A percentile compares a stretch with the other conserved stretches of the same genome.
These are phyloP conservation scores for Apiospora kogelbergensis DNA, from an alignment of 2,329 filamentous ascomycete genomes.

Conservation along the genomic window DNA sequence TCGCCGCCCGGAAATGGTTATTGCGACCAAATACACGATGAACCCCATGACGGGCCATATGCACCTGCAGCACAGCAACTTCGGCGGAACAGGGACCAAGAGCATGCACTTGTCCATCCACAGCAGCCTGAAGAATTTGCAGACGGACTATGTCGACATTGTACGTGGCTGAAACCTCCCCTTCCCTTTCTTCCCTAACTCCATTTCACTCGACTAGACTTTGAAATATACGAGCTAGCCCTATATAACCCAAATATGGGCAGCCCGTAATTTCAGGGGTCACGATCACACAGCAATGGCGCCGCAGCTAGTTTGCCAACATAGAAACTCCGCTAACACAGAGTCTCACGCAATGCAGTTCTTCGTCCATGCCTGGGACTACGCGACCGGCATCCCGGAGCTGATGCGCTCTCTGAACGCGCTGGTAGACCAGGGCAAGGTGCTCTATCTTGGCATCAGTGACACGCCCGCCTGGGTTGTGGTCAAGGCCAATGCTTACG, in stretches of 20 bases:
- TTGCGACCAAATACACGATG: slow-evolving; percentile 58
- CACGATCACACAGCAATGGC: no score
- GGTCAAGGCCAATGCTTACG: slow-evolving; percentile 38
- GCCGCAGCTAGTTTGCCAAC: not conserved
- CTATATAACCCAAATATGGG: no score
- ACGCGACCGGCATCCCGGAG: slow-evolving; percentile 40
- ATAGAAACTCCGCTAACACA: not conserved
- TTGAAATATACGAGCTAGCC: no score
- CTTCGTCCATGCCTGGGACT: slow-evolving; percentile 47
- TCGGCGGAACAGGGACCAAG: slow-evolving; percentile 58
- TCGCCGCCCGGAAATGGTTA: slow-evolving; percentile 52
- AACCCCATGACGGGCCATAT: slow-evolving; percentile 36
- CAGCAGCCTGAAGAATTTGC: slow-evolving; percentile 54
- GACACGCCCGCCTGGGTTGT: slow-evolving; percentile 43
- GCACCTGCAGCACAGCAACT: slow-evolving; percentile 35
- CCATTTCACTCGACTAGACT: no score
- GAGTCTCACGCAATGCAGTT: slow-evolving; percentile 18
- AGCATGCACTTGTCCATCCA: slow-evolving; percentile 54
- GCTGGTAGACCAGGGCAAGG: slow-evolving; percentile 41
- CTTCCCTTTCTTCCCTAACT: no score
- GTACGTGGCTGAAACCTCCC: not conserved
- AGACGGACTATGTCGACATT: slow-evolving; percentile 56
- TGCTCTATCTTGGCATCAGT: slow-evolving; percentile 41
- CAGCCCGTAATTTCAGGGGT: no score
- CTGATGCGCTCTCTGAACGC: slow-evolving; percentile 42